Evolutionary conservation across 2,329 filamentous ascomycete species (phyloP).

Genomic region (Paraphoma sp.): DNA sequence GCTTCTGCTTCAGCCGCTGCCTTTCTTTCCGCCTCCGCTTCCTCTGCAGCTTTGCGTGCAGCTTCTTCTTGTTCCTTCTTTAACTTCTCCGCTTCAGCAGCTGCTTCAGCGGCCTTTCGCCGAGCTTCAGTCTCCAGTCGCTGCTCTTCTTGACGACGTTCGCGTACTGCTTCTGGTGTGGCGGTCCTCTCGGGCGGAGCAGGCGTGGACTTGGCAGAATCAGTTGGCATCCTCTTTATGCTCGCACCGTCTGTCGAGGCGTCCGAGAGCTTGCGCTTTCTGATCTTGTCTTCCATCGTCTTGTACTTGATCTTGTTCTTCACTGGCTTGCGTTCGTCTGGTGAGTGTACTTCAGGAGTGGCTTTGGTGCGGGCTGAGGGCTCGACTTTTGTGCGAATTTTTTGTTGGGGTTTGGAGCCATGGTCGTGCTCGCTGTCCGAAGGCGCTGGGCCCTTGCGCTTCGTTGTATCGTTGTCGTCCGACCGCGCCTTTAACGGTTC

Average conservation of each 20-base stretch:
- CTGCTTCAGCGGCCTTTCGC: conserved; percentile 28
- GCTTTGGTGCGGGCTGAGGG: conserved; percentile 35
- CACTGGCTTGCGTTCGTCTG: conserved; percentile 40
- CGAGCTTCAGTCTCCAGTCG: conserved; percentile 35
- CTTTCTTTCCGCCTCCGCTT: conserved; percentile 35
- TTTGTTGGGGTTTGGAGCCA: conserved; percentile 28
- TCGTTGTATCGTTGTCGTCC: conserved; percentile 38
- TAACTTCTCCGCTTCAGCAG: conserved; percentile 32
- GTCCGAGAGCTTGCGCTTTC: conserved; percentile 40
- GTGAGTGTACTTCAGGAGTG: conserved; percentile 44
- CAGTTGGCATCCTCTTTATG: conserved; percentile 41
- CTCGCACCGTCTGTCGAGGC: conserved; percentile 37
- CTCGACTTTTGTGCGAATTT: conserved; percentile 35
- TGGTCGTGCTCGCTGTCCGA: conserved; percentile 42
- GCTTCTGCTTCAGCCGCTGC: conserved; percentile 40
- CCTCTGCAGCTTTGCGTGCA: conserved; percentile 36
- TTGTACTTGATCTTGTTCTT: conserved; percentile 44
- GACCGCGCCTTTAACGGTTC: conserved; percentile 37
- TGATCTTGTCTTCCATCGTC: conserved; percentile 40
- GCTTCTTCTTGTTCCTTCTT: conserved; percentile 37
- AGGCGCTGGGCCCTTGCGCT: conserved; percentile 25
- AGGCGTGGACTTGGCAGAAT: conserved; percentile 44
- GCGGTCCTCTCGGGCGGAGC: conserved; percentile 43
- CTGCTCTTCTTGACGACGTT: conserved; percentile 44
- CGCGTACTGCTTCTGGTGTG: conserved; percentile 42